phyloP scores from a whole-genome alignment of 176 grass and related monocot genomes.

The Oryza glaberrima region DNA sequence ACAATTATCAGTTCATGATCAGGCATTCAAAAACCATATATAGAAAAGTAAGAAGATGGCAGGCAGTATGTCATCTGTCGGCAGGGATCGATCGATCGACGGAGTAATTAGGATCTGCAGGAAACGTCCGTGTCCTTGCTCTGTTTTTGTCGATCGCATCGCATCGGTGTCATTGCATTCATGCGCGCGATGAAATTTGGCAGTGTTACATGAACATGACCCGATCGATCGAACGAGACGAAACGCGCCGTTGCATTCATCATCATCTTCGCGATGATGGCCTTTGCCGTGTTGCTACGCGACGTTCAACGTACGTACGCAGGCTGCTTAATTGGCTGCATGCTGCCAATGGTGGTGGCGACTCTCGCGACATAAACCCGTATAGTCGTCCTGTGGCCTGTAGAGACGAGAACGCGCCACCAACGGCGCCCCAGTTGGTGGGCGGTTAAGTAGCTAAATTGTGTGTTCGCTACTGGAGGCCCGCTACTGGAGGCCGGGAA shows the following conservation, averaged over 20 bases:
- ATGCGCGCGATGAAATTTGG: slow-evolving; percentile 8
- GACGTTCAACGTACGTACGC: neutral
- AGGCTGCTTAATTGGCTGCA: neutral
- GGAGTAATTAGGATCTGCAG: neutral
- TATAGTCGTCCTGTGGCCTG: neutral
- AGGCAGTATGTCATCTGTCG: neutral
- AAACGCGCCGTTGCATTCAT: neutral
- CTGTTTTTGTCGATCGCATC: too few species aligned
- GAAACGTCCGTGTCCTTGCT: neutral
- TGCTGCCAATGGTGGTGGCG: neutral
- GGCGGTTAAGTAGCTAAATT: neutral
- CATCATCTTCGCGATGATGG: too few species aligned
- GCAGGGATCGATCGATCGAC: neutral
- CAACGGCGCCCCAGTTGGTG: slow-evolving; percentile 3
- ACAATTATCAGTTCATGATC: neutral
- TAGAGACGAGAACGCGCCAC: slow-evolving; percentile 1
- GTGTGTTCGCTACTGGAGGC: too few species aligned
- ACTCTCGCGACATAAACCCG: neutral
- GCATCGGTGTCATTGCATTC: neutral
- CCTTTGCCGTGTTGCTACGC: slow-evolving; percentile 15
- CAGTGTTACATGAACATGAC: neutral
- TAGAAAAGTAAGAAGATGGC: neutral
- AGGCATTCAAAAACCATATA: neutral
- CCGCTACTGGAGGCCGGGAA: too few species aligned
- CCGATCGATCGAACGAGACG: neutral